Evolutionary conservation across 176 grass and related monocot genomes (phyloP).

Genomic region (Carex scoparia): DNA sequence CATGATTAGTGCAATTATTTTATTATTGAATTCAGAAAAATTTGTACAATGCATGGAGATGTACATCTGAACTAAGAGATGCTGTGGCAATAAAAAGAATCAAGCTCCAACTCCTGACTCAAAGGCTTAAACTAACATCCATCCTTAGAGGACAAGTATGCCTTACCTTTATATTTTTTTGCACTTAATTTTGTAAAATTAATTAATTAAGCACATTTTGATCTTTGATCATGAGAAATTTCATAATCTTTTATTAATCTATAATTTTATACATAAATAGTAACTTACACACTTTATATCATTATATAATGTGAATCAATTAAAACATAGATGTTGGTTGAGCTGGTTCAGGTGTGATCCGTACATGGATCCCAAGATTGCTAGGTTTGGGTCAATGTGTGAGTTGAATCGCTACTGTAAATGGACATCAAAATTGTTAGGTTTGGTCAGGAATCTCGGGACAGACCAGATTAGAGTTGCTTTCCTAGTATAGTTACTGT

Average conservation of each 20-base stretch:
- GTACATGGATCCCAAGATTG: neutral
- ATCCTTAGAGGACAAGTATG: constrained; percentile 84
- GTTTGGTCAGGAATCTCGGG: neutral
- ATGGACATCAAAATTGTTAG: neutral
- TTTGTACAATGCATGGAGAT: constrained; percentile 73
- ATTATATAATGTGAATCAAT: neutral
- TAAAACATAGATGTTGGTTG: neutral
- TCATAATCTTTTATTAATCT: neutral
- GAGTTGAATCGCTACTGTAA: neutral
- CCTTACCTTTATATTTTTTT: neutral
- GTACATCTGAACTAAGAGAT: constrained; percentile 73
- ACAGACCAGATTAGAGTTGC: neutral
- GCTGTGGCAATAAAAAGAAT: constrained; percentile 62
- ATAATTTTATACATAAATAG: neutral
- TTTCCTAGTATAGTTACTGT: neutral
- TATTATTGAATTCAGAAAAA: constrained; percentile 58
- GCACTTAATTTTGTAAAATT: neutral
- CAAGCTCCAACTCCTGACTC: constrained; percentile 69
- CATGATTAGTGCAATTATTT: constrained; percentile 18
- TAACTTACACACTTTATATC: neutral
- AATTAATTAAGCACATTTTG: neutral
- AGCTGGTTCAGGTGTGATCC: neutral
- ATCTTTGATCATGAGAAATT: neutral
- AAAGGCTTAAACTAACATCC: constrained; percentile 70
- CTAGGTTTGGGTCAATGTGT: neutral